Conservation (phyloP, 208 protist genomes). For the Angomonas desouzai region DNA sequence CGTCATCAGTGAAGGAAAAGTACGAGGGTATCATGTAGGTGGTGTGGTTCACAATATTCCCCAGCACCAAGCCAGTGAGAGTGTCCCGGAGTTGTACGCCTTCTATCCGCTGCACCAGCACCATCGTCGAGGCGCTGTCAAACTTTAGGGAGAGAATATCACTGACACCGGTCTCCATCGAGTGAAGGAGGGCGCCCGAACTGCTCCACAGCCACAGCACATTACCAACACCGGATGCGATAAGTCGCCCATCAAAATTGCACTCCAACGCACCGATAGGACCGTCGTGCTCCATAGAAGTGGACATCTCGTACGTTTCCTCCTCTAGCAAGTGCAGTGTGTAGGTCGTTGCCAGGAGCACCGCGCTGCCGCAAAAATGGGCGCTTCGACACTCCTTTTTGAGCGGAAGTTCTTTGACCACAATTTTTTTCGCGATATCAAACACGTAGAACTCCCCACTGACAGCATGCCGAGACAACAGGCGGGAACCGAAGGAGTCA, state of each 20-base stretch:
- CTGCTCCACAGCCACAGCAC: conserved; percentile 71
- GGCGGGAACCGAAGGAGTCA: conserved; percentile 43
- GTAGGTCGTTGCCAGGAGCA: conserved; percentile 43
- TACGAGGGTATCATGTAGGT: conserved; percentile 21
- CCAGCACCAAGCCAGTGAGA: conserved; percentile 31
- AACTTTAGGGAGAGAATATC: conserved; percentile 58
- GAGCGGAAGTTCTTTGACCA: conserved; percentile 44
- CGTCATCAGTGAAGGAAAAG: conserved; percentile 60
- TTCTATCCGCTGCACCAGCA: conserved; percentile 51
- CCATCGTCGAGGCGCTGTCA: conserved; percentile 43
- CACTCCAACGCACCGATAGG: conserved; percentile 44
- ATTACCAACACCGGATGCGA: conserved; percentile 55
- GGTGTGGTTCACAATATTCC: conserved; percentile 32
- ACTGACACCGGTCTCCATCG: conserved; percentile 42
- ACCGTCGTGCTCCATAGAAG: conserved; percentile 48
- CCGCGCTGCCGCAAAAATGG: conserved; percentile 55
- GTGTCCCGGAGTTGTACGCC: conserved; percentile 62
- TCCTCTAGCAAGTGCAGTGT: conserved; percentile 51
- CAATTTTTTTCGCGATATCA: conserved; percentile 60
- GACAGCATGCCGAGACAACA: conserved; percentile 36
- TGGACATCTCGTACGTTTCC: conserved; percentile 15
- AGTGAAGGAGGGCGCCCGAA: conserved; percentile 59
- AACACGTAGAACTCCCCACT: conserved; percentile 43
- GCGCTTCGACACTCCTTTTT: conserved; percentile 35
- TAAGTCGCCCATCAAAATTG: conserved; percentile 53